Evolutionary conservation across 805 yeast genomes (phyloP).

Genomic region (Metschnikowia vanudenii): DNA sequence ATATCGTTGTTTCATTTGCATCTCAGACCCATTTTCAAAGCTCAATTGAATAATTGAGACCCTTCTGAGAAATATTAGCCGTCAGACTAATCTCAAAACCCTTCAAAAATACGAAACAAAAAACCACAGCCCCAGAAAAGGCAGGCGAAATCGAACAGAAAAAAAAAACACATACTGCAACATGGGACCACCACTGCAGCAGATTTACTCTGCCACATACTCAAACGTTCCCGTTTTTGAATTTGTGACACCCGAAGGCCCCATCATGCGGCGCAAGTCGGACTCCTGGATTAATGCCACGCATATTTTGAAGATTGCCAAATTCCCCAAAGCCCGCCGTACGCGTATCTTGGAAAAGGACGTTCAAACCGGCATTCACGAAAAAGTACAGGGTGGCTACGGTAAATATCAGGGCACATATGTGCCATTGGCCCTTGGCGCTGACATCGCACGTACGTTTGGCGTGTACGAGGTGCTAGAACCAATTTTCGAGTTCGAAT

Average conservation of each 20-base stretch:
- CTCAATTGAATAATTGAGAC: too few relatives aligned
- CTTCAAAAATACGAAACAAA: too few relatives aligned
- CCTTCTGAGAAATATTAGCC: too few relatives aligned
- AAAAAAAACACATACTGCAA: background rate
- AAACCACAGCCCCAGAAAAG: too few relatives aligned
- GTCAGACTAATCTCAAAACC: too few relatives aligned
- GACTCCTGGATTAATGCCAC: constrained; percentile 74
- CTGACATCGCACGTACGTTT: constrained; percentile 38
- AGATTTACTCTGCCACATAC: constrained; percentile 68
- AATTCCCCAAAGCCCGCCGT: constrained; percentile 62
- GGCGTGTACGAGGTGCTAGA: constrained; percentile 52
- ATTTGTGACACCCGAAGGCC: constrained; percentile 65
- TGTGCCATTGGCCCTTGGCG: constrained; percentile 43
- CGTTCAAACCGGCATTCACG: constrained; percentile 61
- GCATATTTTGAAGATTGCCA: constrained; percentile 66
- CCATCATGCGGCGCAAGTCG: constrained; percentile 62
- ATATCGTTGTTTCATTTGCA: too few relatives aligned
- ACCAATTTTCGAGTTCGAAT: constrained; percentile 63
- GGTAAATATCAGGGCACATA: constrained; percentile 63
- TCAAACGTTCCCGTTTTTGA: constrained; percentile 71
- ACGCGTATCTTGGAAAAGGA: constrained; percentile 64
- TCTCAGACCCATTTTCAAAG: too few relatives aligned
- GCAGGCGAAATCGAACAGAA: too few relatives aligned
- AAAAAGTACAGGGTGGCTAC: constrained; percentile 71
- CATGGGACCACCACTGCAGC: constrained; percentile 12